Conservation (phyloP, 2,329 filamentous ascomycete species). For the Aschersonia sp. region DNA sequence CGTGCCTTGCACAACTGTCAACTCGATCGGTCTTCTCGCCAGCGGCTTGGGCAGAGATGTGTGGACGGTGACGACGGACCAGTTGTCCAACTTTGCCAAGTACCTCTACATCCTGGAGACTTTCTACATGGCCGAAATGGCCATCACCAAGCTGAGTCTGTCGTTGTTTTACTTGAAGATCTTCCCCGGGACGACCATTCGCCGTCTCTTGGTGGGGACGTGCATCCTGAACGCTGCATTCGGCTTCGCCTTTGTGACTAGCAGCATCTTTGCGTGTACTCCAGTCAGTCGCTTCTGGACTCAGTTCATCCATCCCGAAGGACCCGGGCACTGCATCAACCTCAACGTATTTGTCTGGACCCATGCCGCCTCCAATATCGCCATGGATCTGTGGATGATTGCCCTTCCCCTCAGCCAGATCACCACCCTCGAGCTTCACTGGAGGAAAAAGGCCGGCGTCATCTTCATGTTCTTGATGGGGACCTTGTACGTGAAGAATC, state of each 20-base stretch:
- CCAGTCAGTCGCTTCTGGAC: conserved; percentile 26
- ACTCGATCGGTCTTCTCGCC: conserved; percentile 8
- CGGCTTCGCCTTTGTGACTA: conserved; percentile 16
- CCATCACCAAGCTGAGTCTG: conserved; percentile 24
- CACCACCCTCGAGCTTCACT: conserved; percentile 1
- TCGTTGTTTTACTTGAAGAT: conserved; percentile 27
- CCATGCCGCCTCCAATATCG: conserved; percentile 1
- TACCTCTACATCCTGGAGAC: conserved; percentile 20
- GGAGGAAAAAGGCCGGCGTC: conserved; percentile 4
- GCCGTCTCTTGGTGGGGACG: conserved; percentile 16
- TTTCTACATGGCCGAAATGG: conserved; percentile 14
- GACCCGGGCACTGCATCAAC: conserved; percentile 1
- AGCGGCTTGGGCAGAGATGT: conserved; percentile 18
- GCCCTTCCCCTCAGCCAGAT: conserved; percentile 4
- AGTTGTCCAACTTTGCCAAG: conserved; percentile 11
- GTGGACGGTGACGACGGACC: conserved; percentile 14
- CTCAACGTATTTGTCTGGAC: conserved; percentile 4
- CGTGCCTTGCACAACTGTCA: conserved; percentile 10
- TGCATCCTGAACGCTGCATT: conserved; percentile 15
- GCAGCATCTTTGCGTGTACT: conserved; percentile 21
- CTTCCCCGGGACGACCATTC: conserved; percentile 17
- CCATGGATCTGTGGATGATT: conserved; percentile 4
- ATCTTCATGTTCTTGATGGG: conserved; percentile 3
- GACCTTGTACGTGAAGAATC: conserved; percentile 2
- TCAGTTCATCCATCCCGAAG: conserved; percentile 20